A percentile compares a stretch with the other conserved stretches of the same genome.
Evolutionary conservation across 2,329 filamentous ascomycete genomes (phyloP).

Genomic region (Penicillium freii): DNA sequence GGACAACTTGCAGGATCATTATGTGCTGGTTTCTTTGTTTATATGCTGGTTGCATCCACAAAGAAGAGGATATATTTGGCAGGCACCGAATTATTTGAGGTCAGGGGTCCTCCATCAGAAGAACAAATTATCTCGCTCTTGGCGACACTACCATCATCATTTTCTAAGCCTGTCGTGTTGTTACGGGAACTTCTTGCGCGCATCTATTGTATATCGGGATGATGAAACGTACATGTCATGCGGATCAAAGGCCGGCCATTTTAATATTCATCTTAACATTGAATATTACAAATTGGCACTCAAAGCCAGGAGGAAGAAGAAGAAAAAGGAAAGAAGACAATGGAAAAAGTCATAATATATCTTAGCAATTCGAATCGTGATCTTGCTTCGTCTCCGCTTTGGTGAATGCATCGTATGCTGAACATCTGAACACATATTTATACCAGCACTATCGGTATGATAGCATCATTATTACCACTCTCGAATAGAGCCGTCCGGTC

Average conservation of each 20-base stretch:
- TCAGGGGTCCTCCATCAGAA: background rate
- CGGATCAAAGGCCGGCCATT: background rate
- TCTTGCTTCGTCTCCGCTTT: background rate
- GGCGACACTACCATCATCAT: background rate
- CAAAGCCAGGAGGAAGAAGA: background rate
- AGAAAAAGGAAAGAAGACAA: background rate
- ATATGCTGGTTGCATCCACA: background rate
- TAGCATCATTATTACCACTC: slow-evolving; percentile 57
- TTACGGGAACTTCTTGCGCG: background rate
- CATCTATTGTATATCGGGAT: background rate
- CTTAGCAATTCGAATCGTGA: no score
- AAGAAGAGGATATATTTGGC: background rate
- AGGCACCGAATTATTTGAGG: background rate
- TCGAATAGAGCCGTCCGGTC: slow-evolving; percentile 63
- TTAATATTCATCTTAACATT: background rate
- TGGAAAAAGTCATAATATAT: background rate
- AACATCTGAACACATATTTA: background rate
- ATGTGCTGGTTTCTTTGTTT: background rate
- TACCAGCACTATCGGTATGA: background rate
- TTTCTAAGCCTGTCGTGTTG: background rate
- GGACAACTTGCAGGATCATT: slow-evolving; percentile 17
- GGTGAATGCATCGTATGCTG: background rate
- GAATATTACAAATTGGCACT: background rate
- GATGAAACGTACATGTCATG: background rate
- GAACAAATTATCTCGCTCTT: no score